Base-by-base conservation (phyloP, 163 green algal species). In the Chloromonas sp. region DNA sequence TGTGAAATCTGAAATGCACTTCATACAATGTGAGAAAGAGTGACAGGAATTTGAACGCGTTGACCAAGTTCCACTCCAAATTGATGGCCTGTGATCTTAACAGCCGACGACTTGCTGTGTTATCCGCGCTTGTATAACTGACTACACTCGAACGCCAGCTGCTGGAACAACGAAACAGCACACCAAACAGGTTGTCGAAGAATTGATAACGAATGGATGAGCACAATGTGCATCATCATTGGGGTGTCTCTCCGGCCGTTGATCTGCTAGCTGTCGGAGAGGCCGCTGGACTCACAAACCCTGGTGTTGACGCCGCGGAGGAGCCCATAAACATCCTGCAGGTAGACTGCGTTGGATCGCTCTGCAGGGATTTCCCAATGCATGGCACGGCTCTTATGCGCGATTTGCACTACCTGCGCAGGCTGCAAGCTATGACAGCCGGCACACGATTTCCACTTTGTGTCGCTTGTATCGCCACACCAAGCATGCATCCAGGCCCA, bases 151-250 rank as follows among this genome's bases (percentile, higher is more conserved):
- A 36, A 36, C 36, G 36, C 36, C 36, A 36, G 36, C 36, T 36
- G 36, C 66, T 74, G 66, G 5, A 74, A 5, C 66, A 13, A 70
- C n/a, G 3, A 62, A 3, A 36, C 70, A 85, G 82, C 36, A 15
- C 57, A 57, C 8, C 61, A 81, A 85, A 59, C 60, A 70, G 81
- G 36, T 58, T 85, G 36, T 60, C 78, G 13, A n/a, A 15, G 78
- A 36, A 15, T 84, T 36, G 36, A 36, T 36, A 36, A 36, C 36
- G 36, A 14, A 94, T 95, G 89, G 92, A 95, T 62, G 91, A 94
- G 11, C 83, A 92, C 36, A 93, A 95, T 15, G 89, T 92, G 13
- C 90, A 93, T 58, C 88, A 95, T 14, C 93, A 94, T 58, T 94
- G 89, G 88, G 92, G 92, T 0, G 87, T 92, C 14, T 92, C 88